phyloP scores from a whole-genome alignment of 1,139 yeast species.

The Magnusiomyces starmeri region DNA sequence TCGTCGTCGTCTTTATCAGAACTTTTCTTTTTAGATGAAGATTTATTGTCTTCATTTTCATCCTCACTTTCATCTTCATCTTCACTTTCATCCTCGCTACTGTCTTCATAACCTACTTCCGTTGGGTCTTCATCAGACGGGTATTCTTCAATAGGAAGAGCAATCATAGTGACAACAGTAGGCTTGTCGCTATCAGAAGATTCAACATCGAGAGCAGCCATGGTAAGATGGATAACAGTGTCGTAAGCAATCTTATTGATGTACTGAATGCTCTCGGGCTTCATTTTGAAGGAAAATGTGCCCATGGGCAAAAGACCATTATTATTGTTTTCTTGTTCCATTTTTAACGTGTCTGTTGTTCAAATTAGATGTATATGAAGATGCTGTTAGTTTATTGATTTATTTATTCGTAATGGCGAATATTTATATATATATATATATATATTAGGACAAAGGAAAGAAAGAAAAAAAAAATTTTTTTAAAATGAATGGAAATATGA shows the following conservation, averaged over 20 bases:
- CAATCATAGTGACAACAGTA: constrained; percentile 16
- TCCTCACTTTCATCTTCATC: constrained; percentile 34
- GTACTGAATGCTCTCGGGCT: constrained; percentile 82
- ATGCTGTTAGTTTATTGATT: not conserved
- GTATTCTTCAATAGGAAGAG: constrained; percentile 22
- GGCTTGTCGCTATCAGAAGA: constrained; percentile 45
- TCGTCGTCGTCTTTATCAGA: constrained; percentile 28
- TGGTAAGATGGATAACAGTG: constrained; percentile 68
- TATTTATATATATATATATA: too few relatives aligned
- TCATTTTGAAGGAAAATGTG: constrained; percentile 42
- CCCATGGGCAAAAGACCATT: constrained; percentile 12
- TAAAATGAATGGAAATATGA: too few relatives aligned
- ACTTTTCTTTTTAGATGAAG: constrained; percentile 23
- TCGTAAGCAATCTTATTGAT: constrained; percentile 57
- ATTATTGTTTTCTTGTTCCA: not conserved
- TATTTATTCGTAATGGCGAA: not conserved
- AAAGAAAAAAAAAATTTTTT: not conserved
- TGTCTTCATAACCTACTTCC: too few relatives aligned
- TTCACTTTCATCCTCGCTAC: constrained; percentile 20
- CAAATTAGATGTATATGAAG: not conserved
- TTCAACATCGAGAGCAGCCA: constrained; percentile 88
- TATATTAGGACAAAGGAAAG: too few relatives aligned
- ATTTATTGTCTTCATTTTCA: constrained; percentile 31
- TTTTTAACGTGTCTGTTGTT: not conserved
- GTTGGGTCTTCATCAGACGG: constrained; percentile 19